Evolutionary conservation across 441 rosid genomes (phyloP), one percentile per base, ranked within the genome.

Genomic region (Populus hybrid): DNA sequence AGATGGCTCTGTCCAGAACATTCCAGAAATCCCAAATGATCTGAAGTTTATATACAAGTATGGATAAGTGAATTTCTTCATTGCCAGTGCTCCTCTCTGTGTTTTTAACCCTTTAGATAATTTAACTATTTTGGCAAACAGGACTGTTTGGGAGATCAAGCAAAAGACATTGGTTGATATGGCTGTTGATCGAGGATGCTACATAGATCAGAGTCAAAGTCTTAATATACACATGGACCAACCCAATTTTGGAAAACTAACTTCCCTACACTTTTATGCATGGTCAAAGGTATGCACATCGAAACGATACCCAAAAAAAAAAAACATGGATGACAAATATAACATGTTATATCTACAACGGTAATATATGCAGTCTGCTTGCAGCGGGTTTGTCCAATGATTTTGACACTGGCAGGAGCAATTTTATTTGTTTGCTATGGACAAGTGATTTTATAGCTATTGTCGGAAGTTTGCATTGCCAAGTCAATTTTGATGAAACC

Each of bases 141-240:
- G 97, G 90, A 94, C 97, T 66, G 98, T 94, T 16, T 94, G 98
- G 98, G 98, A 94, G 89, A 94, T 93, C 85, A 94, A 89, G 86
- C 98, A 94, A 82, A 93, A 82, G 89, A 90, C 90, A 0, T 66
- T 94, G 81, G 98, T 94, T 14, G 98, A 94, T 36, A 94, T 94
- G 97, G 97, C 97, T 31, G 97, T 86, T 38, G 94, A 93, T 84
- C 93, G 97, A 74, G 98, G 98, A 31, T 90, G 94, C 83, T 94
- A 81, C 69, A 93, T 94, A 73, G 97, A 94, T 78, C 98, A 94
- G 84, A 93, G 98, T 72, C 98, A 94, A 78, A 94, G 97, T 84
- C 84, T 93, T 73, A 94, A 94, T 74, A 93, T 94, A 74, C 98
- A 93, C 71, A 91, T 94, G 98, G 97, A 91, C 68, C 94, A 90